A percentile compares a stretch with the other conserved stretches of the same genome.
Evolutionary conservation across 1,284 basidiomycete genomes (phyloP).

Genomic region (Athelia sp.): DNA sequence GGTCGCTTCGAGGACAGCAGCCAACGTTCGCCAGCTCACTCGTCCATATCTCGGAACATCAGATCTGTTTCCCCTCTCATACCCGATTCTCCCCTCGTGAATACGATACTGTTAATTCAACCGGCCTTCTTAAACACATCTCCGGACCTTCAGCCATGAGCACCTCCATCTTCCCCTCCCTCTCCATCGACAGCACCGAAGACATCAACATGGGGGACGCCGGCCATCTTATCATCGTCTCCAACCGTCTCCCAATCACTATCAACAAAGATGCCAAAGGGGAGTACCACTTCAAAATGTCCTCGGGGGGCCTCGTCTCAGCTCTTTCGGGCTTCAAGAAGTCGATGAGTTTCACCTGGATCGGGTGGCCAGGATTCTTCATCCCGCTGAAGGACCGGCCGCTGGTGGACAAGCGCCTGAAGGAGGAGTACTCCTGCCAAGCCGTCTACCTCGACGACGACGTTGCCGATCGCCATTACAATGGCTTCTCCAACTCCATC

Average conservation of each 20-base stretch:
- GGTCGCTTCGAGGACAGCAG: background rate
- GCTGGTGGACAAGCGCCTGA: conserved; percentile 81
- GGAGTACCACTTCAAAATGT: conserved; percentile 97
- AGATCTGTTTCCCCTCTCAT: conserved; percentile 14
- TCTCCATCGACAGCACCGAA: conserved; percentile 25
- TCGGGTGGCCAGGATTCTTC: conserved; percentile 88
- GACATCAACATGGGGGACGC: conserved; percentile 36
- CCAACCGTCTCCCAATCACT: conserved; percentile 91
- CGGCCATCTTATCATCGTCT: conserved; percentile 89
- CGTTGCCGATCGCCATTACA: conserved; percentile 96
- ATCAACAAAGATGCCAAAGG: conserved; percentile 85
- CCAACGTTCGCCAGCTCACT: conserved; percentile 12
- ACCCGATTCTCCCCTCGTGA: conserved; percentile 1
- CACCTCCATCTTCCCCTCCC: conserved; percentile 21
- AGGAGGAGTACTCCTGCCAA: conserved; percentile 94
- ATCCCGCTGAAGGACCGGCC: conserved; percentile 86
- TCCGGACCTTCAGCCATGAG: conserved; percentile 12
- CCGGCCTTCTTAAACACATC: background rate
- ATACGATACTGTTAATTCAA: background rate
- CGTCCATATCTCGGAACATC: conserved; percentile 14
- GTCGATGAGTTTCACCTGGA: conserved; percentile 94
- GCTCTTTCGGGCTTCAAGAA: conserved; percentile 96
- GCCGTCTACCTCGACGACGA: conserved; percentile 98
- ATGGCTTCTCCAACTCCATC: conserved; percentile 98
- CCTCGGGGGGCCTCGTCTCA: conserved; percentile 90